phyloP scores from a whole-genome alignment of 2,329 filamentous ascomycete genomes.

The Biscogniauxia marginata region DNA sequence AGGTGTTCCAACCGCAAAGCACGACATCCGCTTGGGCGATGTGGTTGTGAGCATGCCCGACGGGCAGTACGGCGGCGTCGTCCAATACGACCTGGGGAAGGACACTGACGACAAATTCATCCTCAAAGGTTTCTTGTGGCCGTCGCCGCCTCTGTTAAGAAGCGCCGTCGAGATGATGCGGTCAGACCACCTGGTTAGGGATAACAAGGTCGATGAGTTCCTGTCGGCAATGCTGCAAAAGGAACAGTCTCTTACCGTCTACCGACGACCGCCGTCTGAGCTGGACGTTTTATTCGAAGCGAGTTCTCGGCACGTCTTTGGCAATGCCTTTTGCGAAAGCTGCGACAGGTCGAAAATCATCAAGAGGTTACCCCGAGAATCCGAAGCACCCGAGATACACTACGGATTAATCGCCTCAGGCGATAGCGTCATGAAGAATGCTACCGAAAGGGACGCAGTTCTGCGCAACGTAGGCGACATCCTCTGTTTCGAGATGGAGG shows the following conservation, averaged over 20 bases:
- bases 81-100: slow-evolving; percentile 13
- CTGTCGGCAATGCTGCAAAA: slow-evolving; percentile 8
- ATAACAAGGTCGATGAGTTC: slow-evolving; percentile 13
- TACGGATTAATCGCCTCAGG: slow-evolving; percentile 8
- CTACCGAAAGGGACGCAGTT: neutral
- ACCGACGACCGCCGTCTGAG: slow-evolving; percentile 8
- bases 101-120: slow-evolving; percentile 4
- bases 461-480: neutral
- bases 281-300: slow-evolving; percentile 15
- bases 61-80: slow-evolving; percentile 7
- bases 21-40: slow-evolving; percentile 18
- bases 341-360: slow-evolving; percentile 3
- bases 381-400: neutral
- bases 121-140: slow-evolving; percentile 17
- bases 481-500: slow-evolving; percentile 15
- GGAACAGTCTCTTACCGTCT: slow-evolving; percentile 6
- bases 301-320: slow-evolving; percentile 5
- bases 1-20: slow-evolving; percentile 11
- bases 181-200: slow-evolving; percentile 13
- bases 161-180: slow-evolving; percentile 16
- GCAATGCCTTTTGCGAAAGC: slow-evolving; percentile 1
- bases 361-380: neutral
- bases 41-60: slow-evolving; percentile 14
- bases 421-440: slow-evolving; percentile 2
- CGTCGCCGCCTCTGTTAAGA: slow-evolving; percentile 12